Conservation (phyloP, 345 rosid genomes). For the Arabidopsis suecica region DNA sequence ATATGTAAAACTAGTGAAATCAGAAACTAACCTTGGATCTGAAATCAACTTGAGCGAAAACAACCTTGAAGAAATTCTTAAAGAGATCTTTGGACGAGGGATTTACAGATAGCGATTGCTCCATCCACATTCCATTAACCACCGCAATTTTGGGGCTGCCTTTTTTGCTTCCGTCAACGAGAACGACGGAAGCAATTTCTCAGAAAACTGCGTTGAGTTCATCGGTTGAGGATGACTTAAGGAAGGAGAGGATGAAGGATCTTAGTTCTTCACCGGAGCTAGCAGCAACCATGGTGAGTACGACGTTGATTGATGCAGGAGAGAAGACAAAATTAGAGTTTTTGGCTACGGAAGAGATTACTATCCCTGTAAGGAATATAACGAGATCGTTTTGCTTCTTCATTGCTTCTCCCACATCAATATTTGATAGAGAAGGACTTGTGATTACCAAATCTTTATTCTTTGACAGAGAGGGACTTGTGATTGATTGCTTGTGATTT, state of each 20-base stretch:
- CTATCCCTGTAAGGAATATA: not conserved
- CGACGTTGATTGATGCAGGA: not conserved
- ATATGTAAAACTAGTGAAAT: not conserved
- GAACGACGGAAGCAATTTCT: not conserved
- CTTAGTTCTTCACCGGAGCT: not conserved
- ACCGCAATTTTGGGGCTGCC: conserved; percentile 1
- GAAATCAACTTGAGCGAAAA: conserved; percentile 7
- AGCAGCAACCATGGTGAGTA: not conserved
- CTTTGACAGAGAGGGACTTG: not conserved
- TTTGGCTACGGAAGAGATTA: not conserved
- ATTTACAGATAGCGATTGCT: not conserved
- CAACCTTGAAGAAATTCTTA: conserved; percentile 6
- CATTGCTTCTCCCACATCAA: not conserved
- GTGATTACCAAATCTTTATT: not conserved
- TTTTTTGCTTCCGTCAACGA: not conserved
- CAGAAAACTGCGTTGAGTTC: not conserved
- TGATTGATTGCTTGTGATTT: not conserved
- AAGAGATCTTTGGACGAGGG: not conserved
- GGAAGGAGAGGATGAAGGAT: not conserved
- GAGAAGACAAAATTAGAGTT: not conserved
- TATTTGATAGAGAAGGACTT: not conserved
- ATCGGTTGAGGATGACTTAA: not conserved
- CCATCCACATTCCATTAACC: conserved; percentile 16
- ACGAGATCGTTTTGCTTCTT: conserved; percentile 16
- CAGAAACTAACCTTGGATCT: not conserved